A percentile compares a stretch with the other conserved stretches of the same genome.
Evolutionary conservation across 2,329 filamentous ascomycete genomes (phyloP).

Genomic region (Sclerotinia trifoliorum): DNA sequence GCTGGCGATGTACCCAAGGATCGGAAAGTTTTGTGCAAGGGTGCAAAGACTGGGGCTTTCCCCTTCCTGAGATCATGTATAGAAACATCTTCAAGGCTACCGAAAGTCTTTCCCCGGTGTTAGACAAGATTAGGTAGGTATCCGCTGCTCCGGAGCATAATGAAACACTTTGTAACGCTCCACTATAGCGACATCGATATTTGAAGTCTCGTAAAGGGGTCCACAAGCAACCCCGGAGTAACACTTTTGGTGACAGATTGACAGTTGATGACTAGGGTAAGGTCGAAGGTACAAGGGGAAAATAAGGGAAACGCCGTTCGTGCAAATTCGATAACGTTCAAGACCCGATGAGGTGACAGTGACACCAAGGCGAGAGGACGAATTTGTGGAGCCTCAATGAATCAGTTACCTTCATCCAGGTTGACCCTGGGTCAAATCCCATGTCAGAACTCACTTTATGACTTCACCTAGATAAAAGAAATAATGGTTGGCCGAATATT

Average conservation of each 20-base stretch:
- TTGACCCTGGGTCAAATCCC: constrained; percentile 11
- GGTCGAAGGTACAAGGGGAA: not conserved
- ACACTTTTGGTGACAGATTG: constrained; percentile 15
- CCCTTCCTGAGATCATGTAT: constrained; percentile 3
- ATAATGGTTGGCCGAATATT: not conserved
- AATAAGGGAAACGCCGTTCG: constrained; percentile 5
- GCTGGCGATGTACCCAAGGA: constrained; percentile 10
- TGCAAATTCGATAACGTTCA: constrained; percentile 1
- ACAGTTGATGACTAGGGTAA: constrained; percentile 13
- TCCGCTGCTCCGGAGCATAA: constrained; percentile 21
- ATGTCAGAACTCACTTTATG: constrained; percentile 5
- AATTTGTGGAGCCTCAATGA: constrained; percentile 21
- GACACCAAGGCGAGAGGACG: not conserved
- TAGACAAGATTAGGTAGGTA: constrained; percentile 24
- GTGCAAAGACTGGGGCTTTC: not conserved
- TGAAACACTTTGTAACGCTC: constrained; percentile 23
- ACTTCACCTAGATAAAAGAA: not conserved
- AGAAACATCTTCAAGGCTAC: constrained; percentile 2
- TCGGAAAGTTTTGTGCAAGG: constrained; percentile 8
- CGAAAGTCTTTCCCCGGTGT: constrained; percentile 17
- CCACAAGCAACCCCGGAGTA: not conserved
- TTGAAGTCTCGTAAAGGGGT: constrained; percentile 1
- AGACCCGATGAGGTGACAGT: constrained; percentile 13
- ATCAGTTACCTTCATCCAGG: constrained; percentile 9
- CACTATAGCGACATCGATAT: constrained; percentile 3